Base-by-base conservation (phyloP, 2,329 filamentous ascomycete species). In the Paraphaeosphaeria sporulosa region DNA sequence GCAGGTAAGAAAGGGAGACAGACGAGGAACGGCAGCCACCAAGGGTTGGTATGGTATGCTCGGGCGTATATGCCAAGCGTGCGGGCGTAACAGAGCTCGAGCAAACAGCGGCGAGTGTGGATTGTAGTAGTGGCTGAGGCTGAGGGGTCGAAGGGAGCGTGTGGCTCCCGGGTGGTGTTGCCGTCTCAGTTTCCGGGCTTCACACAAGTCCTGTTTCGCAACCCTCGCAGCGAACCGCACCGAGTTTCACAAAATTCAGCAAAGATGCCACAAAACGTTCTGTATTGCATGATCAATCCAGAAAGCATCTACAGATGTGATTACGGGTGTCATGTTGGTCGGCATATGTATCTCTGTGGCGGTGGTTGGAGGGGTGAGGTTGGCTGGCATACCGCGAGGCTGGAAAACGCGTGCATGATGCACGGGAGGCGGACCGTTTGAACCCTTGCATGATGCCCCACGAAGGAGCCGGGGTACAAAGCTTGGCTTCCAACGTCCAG, bases 351-450 rank as follows among this genome's bases (percentile, higher is more conserved):
- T 32, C 21, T 48, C 30, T 25, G 27, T n/a, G 38, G 27, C 44
- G 52, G 40, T 55, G 52, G 52, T 46, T 55, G 40, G 40, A 6
- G 13, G 27, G 23, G 30, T 60, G 62, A 64, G 64, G 64, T 63
- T 68, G 62, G 64, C 62, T 59, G 25, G 48, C 36, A 58, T 58
- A 55, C 36, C 51, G 60, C 58, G 57, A 64, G 64, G 65, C 58
- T 64, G 63, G 61, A 54, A 47, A 25, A 42, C 13, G 30, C 48
- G 40, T 40, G 36, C 49, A 53, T 48, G 30, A 55, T 43, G 57
- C 57, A 52, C 44, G 57, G 56, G 32, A 48, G 17, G 8, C 56
- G 48, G 49, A 40, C 56, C 48, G 55, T 38, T 38, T 23, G n/a
- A 51, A 43, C 46, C 55, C 55, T 57, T 57, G 55, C 56, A 59